phyloP scores from a whole-genome alignment of 345 rosid genomes.

The Durio zibethinus region DNA sequence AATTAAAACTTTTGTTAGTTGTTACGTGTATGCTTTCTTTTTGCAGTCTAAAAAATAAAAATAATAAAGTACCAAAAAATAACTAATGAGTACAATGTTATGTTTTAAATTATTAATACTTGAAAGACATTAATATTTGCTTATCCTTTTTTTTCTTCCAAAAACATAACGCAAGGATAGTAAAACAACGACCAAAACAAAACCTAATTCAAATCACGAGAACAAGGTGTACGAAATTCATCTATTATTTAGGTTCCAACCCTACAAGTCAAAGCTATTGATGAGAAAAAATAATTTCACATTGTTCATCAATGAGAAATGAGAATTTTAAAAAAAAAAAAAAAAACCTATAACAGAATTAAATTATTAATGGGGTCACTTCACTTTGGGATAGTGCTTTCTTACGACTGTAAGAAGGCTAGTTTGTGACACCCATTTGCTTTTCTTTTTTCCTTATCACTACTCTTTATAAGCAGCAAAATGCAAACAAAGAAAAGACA shows the following conservation, averaged over 20 bases:
- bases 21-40: too few relatives aligned
- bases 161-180: background rate
- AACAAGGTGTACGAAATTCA: background rate
- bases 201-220: too few relatives aligned
- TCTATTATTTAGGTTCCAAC: background rate
- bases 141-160: too few relatives aligned
- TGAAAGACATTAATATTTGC: too few relatives aligned
- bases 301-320: background rate
- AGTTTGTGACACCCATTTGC: slow-evolving; percentile 14
- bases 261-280: background rate
- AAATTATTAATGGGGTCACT: slow-evolving; percentile 10
- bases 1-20: too few relatives aligned
- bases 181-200: background rate
- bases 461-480: background rate
- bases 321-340: background rate
- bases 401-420: slow-evolving; percentile 17
- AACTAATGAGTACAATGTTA: background rate
- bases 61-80: too few relatives aligned
- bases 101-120: background rate
- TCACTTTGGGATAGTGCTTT: slow-evolving; percentile 9
- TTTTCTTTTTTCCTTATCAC: too few relatives aligned
- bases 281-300: background rate
- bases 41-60: too few relatives aligned
- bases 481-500: background rate
- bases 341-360: background rate